Percentiles rank a stretch among this genome's conserved stretches.
phyloP scores from a whole-genome alignment of 192 early-diverging fungal species.

The Backusella liffmaniae region DNA sequence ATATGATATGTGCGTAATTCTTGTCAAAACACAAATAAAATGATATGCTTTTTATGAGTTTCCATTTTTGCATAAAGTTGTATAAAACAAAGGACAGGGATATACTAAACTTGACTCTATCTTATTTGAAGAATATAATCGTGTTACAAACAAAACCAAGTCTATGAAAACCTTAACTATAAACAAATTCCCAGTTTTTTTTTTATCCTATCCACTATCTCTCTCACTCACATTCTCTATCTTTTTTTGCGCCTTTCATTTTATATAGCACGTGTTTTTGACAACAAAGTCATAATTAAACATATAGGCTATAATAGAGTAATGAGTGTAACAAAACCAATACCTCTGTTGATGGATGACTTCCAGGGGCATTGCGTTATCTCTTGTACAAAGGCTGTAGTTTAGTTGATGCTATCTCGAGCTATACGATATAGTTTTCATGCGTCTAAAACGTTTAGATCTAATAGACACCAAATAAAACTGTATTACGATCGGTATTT shows the following conservation, averaged over 20 bases:
- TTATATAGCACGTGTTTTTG: too few relatives aligned
- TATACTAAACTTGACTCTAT: neutral
- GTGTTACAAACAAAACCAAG: neutral
- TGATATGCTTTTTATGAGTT: neutral
- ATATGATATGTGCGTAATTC: neutral
- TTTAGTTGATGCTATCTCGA: neutral
- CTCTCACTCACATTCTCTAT: neutral
- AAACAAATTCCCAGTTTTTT: neutral
- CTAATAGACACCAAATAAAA: neutral
- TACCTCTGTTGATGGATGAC: too few relatives aligned
- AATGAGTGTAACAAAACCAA: too few relatives aligned
- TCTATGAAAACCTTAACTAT: neutral
- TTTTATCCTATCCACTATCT: neutral
- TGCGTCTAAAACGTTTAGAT: neutral
- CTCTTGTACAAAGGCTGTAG: too few relatives aligned
- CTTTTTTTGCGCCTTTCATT: neutral
- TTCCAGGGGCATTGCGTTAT: too few relatives aligned
- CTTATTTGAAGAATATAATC: neutral
- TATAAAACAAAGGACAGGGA: neutral
- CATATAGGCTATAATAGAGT: too few relatives aligned
- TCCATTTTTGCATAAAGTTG: neutral
- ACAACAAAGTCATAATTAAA: too few relatives aligned
- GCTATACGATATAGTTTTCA: neutral
- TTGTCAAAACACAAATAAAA: neutral
- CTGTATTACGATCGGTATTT: neutral